Evolutionary conservation across 2,329 filamentous ascomycete species (phyloP).

Genomic region (Knoxdaviesia capensis): DNA sequence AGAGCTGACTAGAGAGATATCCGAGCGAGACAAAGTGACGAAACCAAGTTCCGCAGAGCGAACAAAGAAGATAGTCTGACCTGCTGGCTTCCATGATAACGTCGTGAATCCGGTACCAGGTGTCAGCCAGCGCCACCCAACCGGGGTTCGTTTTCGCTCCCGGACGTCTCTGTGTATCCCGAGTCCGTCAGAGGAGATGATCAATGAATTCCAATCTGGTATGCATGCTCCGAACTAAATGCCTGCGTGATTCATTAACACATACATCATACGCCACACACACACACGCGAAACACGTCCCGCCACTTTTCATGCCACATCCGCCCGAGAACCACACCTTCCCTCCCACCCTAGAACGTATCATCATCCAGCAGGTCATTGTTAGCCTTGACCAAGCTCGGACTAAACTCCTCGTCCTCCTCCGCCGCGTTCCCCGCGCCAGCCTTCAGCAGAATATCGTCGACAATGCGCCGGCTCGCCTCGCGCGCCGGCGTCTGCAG

Average conservation of each 20-base stretch:
- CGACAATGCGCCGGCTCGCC: slow-evolving; percentile 63
- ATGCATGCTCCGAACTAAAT: not conserved
- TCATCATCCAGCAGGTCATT: slow-evolving; percentile 36
- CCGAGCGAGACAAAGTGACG: too few species aligned
- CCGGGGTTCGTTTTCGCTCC: too few species aligned
- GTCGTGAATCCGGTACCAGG: too few species aligned
- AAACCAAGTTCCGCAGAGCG: too few species aligned
- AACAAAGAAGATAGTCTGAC: too few species aligned
- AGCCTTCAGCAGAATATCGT: slow-evolving; percentile 58
- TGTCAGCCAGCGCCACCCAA: too few species aligned
- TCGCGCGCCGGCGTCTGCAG: slow-evolving; percentile 69
- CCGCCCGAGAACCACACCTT: not conserved
- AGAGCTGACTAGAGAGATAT: too few species aligned
- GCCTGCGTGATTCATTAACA: not conserved
- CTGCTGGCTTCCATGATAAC: too few species aligned
- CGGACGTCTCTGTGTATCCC: too few species aligned
- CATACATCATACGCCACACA: not conserved
- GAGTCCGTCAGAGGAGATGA: too few species aligned
- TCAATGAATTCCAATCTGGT: too few species aligned
- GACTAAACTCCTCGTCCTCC: slow-evolving; percentile 37
- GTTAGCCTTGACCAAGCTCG: slow-evolving; percentile 45
- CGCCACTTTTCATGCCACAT: not conserved
- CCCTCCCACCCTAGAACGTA: slow-evolving; percentile 25
- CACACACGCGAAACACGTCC: not conserved
- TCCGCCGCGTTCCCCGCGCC: slow-evolving; percentile 34